Evolutionary conservation across 495 filamentous ascomycete species (phyloP), one percentile per base, ranked within the genome.

Genomic region (Hamigera avellanea): DNA sequence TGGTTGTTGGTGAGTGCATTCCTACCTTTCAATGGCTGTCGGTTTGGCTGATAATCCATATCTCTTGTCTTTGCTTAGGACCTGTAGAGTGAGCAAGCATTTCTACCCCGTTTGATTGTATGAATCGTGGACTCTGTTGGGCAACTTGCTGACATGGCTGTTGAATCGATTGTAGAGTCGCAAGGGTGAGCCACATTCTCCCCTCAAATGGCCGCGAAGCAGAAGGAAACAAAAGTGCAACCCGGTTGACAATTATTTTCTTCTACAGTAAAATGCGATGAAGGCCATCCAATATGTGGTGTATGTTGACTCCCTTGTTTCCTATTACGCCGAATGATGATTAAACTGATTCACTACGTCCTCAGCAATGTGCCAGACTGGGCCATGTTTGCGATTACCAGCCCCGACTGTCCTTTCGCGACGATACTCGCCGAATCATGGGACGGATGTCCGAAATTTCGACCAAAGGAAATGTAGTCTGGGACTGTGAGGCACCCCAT

Each of bases 311-410:
- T 23, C 34, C 47, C 45, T n/a, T n/a, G n/a, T n/a, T n/a, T n/a
- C n/a, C n/a, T n/a, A n/a, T n/a, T n/a, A n/a, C n/a, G n/a, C n/a
- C n/a, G n/a, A n/a, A n/a, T n/a, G n/a, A n/a, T n/a, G n/a, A n/a
- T n/a, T n/a, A n/a, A n/a, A n/a, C n/a, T n/a, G n/a, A n/a, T n/a
- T n/a, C n/a, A n/a, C n/a, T n/a, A n/a, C n/a, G n/a, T 33, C 42
- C 36, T 8, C 40, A 72, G 70, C 71, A 74, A 65, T 76, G 72
- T 49, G 56, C 62, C 23, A 61, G 72, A 32, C 56, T 76, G 9
- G 66, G 69, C 14, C 71, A 76, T 51, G 50, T 54, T 21, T 76
- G 72, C 42, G 72, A 76, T 42, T 76, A 76, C 39, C 70, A 62
- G 36, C 70, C 72, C 7, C 61, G 70, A 16, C 48, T 75, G 9